Evolutionary conservation across 495 filamentous ascomycete genomes (phyloP), one percentile per base, ranked within the genome.

Genomic region (Podospora fimiseda): DNA sequence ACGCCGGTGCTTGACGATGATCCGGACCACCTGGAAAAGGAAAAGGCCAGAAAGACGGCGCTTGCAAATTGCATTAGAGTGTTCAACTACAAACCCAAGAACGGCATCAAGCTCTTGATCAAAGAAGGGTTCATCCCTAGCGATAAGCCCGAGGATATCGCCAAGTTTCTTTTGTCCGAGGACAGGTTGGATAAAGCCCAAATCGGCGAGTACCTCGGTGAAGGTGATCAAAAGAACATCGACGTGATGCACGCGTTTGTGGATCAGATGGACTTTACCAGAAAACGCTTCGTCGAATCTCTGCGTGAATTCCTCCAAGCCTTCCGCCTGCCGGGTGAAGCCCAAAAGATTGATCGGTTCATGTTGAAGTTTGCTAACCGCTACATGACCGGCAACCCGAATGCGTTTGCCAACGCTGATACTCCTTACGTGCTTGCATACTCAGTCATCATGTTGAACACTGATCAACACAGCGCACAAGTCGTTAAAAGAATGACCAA

Each of bases 331-430:
- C 93, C 93, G 1, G 93, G 93, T 41, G 93, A 99, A 68, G 91
- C 91, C 1, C 93, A 99, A 66, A 99, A 99, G 74, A 99, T 99
- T 57, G 93, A 99, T 81, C 87, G 93, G 33, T 95, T 96, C 70
- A 97, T 99, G 93, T 76, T 97, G 46, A 99, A 99, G 68, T 99
- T 97, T 70, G 94, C 93, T 38, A 89, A 97, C 62, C 84, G 91
- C 21, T 99, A 99, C 63, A 85, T 91, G 33, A 86, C 83, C 36
- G 90, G 90, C 23, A 99, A 99, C 58, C 93, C 93, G 1, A 94
- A 96, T 63, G 91, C 93, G 3, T 99, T 96, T 64, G 93, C 93
- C 15, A 99, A 97, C 65, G 93, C 93, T 3, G 93, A 99, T 61
- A 99, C 93, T 0, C 92, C 93, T 6, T 99, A 99, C 61, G 88